Evolutionary conservation across 2,329 filamentous ascomycete genomes (phyloP), one percentile per base, ranked within the genome.

Genomic region (Exophiala calicioides): DNA sequence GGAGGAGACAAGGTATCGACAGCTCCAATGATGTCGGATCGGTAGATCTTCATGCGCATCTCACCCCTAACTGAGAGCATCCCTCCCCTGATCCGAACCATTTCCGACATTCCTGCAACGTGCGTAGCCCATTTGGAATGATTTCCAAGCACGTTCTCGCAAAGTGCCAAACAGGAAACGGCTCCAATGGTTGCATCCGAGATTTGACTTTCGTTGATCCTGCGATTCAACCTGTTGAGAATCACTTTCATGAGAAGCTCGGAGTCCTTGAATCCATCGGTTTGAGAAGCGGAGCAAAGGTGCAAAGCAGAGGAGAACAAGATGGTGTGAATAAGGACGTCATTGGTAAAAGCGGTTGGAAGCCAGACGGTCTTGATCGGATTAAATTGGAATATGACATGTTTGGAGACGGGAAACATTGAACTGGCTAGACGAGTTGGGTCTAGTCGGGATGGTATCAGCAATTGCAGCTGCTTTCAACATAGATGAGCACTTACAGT

Each of bases 151-250:
- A 36, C 26, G 31, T 52, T 51, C 39, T 57, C 54, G 23, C 41
- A 41, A 1, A 50, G 35, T 5, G 51, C 51, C 34, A 57, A 29
- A 31, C 54, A 57, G 9, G 54, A 52, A 2, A 57, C 48, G 7
- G 51, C 48, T 15, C 47, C 51, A 29, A 57, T 57, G 3, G 54
- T 57, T 10, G 35, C 45, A 26, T 54, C 54, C 30, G 54, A 55
- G 7, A 50, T 41, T 9, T 44, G 38, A 3, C 34, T 21, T 18
- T 39, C 33, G 12, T 37, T 44, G 7, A 57, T 16, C 20, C 48
- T 41, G 24, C 44, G 31, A 32, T 57, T 57, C 5, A 57, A 48
- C 29, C 47, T 42, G 16, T 49, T 36, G 10, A 57, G 42, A 20
- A 57, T 55, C 1, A 49, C 44, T 21, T 49, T 55, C 47, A 55